Percentiles rank a stretch among this genome's conserved stretches.
Conservation (phyloP, 75 land plant species). For the Selaginella tamariscina region DNA sequence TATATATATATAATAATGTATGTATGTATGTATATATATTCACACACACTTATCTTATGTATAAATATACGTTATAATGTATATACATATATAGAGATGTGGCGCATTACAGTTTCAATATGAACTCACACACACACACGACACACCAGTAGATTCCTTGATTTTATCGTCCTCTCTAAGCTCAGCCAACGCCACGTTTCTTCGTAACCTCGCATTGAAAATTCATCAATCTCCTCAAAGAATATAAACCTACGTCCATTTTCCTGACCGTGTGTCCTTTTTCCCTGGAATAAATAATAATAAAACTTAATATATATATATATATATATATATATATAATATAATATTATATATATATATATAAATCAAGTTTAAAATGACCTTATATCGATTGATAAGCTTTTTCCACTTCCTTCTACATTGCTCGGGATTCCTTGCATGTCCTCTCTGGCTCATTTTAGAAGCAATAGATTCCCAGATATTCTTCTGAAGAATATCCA, state of each 20-base stretch:
- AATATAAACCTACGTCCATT: not conserved
- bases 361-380: too few relatives aligned
- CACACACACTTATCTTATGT: too few relatives aligned
- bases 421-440: not conserved
- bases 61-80: too few relatives aligned
- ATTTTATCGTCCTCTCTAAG: not conserved
- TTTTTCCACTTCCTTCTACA: not conserved
- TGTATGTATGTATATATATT: too few relatives aligned
- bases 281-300: not conserved
- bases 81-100: too few relatives aligned
- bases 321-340: too few relatives aligned
- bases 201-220: not conserved
- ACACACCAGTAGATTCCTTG: not conserved
- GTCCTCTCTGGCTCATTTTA: not conserved
- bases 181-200: not conserved
- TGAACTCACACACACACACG: too few relatives aligned
- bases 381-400: not conserved
- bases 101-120: too few relatives aligned
- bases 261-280: not conserved
- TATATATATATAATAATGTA: too few relatives aligned
- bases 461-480: not conserved
- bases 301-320: too few relatives aligned
- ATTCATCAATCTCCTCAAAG: not conserved
- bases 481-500: not conserved
- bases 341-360: too few relatives aligned